Evolutionary conservation across 106 monocot genomes (phyloP).

Genomic region (Posidonia australis): DNA sequence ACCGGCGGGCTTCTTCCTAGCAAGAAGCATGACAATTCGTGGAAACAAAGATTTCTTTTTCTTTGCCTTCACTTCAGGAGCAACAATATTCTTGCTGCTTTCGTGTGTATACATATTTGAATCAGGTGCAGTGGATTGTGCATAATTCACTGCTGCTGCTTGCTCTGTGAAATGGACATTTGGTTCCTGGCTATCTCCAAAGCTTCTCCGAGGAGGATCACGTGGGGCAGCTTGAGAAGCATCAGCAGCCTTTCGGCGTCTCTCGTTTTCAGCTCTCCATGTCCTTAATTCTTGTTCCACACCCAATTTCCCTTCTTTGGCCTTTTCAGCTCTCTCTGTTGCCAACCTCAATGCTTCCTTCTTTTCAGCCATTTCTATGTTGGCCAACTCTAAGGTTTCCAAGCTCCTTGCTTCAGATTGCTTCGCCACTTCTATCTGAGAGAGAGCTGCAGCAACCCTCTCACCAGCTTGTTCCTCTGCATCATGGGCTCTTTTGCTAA

Average conservation of each 20-base stretch:
- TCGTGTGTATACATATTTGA: slow-evolving; percentile 2
- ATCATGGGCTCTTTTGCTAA: slow-evolving; percentile 50
- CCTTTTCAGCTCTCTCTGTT: slow-evolving; percentile 34
- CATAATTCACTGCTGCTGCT: background rate
- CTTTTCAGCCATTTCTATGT: slow-evolving; percentile 23
- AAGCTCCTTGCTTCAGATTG: slow-evolving; percentile 24
- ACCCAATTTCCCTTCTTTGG: slow-evolving; percentile 33
- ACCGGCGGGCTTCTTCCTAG: slow-evolving; percentile 41
- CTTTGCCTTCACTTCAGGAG: slow-evolving; percentile 25
- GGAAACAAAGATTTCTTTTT: slow-evolving; percentile 65
- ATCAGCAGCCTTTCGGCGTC: slow-evolving; percentile 24
- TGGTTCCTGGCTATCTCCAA: slow-evolving; percentile 4
- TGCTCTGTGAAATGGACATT: background rate
- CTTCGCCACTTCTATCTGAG: slow-evolving; percentile 49
- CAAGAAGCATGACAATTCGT: slow-evolving; percentile 44
- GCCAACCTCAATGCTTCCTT: slow-evolving; percentile 36
- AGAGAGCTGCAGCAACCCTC: slow-evolving; percentile 30
- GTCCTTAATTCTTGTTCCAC: slow-evolving; percentile 58
- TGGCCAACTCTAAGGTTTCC: slow-evolving; percentile 19
- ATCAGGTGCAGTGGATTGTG: background rate
- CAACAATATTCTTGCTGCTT: background rate
- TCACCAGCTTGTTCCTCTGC: slow-evolving; percentile 45
- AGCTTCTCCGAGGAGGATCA: slow-evolving; percentile 9
- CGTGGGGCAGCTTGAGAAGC: slow-evolving; percentile 2
- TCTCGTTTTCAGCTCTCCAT: slow-evolving; percentile 40